These are phyloP conservation scores for Penicillium sp. DNA, from an alignment of 2,329 filamentous ascomycete species.

Conservation along the genomic window DNA sequence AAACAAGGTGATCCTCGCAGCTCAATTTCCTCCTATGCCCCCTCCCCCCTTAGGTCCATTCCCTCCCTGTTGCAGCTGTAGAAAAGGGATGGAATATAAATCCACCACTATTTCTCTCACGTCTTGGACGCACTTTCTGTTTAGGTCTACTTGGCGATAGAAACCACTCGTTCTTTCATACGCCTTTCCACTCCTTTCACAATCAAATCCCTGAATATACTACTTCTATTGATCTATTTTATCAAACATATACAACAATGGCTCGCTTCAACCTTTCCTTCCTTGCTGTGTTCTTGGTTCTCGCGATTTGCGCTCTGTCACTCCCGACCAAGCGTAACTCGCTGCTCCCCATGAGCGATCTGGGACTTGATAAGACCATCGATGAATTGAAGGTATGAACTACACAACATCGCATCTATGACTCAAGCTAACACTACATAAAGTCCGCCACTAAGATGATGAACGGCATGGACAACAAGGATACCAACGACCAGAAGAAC, in stretches of 20 bases:
- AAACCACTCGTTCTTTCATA: slow-evolving; percentile 7
- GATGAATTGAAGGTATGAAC: slow-evolving; percentile 19
- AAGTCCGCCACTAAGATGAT: slow-evolving; percentile 21
- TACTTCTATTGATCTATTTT: slow-evolving; percentile 3
- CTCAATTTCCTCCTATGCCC: neutral
- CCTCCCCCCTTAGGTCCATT: slow-evolving; percentile 7
- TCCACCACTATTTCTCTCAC: neutral
- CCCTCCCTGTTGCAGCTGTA: neutral
- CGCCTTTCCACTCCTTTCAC: slow-evolving; percentile 12
- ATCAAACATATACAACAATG: slow-evolving; percentile 22
- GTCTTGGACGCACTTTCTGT: neutral
- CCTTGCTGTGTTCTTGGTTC: slow-evolving; percentile 29
- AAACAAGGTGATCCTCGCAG: neutral
- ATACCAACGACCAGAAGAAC: slow-evolving; percentile 10
- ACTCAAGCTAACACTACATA: neutral
- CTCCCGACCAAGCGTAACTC: slow-evolving; percentile 26
- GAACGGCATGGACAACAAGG: slow-evolving; percentile 12
- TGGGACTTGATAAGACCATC: slow-evolving; percentile 13
- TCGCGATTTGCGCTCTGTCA: slow-evolving; percentile 32
- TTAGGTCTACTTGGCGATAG: neutral
- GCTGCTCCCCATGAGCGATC: neutral
- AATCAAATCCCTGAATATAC: slow-evolving; percentile 6
- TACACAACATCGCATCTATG: too few species aligned
- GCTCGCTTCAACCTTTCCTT: slow-evolving; percentile 32
- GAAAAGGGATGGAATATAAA: slow-evolving; percentile 15